Evolutionary conservation across 306 rosid genomes (phyloP), one percentile per base, ranked within the genome.

Genomic region (Cucurbita ficifolia): DNA sequence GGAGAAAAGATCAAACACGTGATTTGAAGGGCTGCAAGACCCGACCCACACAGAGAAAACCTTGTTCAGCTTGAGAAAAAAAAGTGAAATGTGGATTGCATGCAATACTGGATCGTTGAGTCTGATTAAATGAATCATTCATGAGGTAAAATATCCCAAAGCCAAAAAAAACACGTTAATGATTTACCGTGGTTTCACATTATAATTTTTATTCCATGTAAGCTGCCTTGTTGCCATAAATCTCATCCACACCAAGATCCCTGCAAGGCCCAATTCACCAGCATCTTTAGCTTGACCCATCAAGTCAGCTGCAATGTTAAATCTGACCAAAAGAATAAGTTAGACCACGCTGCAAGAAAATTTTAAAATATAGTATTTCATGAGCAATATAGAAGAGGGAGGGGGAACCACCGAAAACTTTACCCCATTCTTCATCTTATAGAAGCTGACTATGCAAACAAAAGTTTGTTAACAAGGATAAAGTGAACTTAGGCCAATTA

Each of bases 141-240:
- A 42, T 11, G 10, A 65, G 21, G 48, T 18, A 64, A 42, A 64
- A 40, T 19, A 64, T 63, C 24, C 49, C 35, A 40, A 38, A 40
- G 51, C 50, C 52, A 40, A 64, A 40, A 9, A 64, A 10, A n/a
- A 10, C 10, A 67, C 29, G 45, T 67, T 11, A 18, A 10, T 14
- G 68, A 56, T 52, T 49, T 87, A 94, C 99, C 99, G 96, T 85
- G 99, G 99, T 82, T 94, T 94, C 84, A 94, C 99, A 39, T 94
- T 94, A 86, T 94, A 94, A 79, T 94, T 91, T 89, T 94, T 94
- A 88, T 94, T 94, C 99, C 99, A 94, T 82, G 83, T 81, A 76
- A 91, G 97, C 88, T 94, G 99, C 84, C 99, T 87, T 6, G 91
- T 89, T 57, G 99, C 97, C 99, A 94, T 94, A 83, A 90, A 94